A percentile compares a stretch with the other conserved stretches of the same genome.
These are phyloP conservation scores for Allium cepa DNA, from an alignment of 106 monocot species.

Conservation along the genomic window DNA sequence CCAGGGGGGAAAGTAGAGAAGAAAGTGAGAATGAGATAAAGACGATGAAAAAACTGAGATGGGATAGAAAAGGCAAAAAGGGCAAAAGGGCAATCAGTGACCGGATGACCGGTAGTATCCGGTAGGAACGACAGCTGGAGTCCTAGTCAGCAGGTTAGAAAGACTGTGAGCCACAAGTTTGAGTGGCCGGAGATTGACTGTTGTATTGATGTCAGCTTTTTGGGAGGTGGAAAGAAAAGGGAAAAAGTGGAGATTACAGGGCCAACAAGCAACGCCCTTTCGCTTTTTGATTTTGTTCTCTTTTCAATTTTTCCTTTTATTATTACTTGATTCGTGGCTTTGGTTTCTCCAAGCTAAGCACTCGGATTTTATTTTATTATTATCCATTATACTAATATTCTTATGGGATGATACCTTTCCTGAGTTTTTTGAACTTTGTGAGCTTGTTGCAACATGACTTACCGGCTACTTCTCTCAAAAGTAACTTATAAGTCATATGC, in stretches of 20 bases:
- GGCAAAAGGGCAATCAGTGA: not conserved
- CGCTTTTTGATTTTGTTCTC: constrained; percentile 1
- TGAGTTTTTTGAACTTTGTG: no score
- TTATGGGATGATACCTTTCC: no score
- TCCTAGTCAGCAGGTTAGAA: constrained; percentile 22
- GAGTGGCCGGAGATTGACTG: constrained; percentile 11
- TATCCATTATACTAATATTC: no score
- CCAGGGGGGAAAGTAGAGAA: not conserved
- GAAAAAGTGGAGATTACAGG: no score
- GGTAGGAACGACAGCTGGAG: constrained; percentile 17
- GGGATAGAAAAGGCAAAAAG: not conserved
- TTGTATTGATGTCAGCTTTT: not conserved
- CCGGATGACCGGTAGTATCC: constrained; percentile 20
- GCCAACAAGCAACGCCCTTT: constrained; percentile 9
- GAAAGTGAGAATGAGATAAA: not conserved
- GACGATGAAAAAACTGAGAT: not conserved
- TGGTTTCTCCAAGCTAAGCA: no score
- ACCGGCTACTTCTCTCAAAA: no score
- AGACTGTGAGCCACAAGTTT: constrained; percentile 31
- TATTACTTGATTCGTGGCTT: no score
- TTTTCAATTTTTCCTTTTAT: not conserved
- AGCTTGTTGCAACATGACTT: no score
- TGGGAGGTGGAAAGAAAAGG: not conserved
- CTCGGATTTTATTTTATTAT: no score
- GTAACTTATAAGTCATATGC: no score